These are phyloP conservation scores for Withania somnifera DNA, from an alignment of 305 asterid species.

Conservation along the genomic window DNA sequence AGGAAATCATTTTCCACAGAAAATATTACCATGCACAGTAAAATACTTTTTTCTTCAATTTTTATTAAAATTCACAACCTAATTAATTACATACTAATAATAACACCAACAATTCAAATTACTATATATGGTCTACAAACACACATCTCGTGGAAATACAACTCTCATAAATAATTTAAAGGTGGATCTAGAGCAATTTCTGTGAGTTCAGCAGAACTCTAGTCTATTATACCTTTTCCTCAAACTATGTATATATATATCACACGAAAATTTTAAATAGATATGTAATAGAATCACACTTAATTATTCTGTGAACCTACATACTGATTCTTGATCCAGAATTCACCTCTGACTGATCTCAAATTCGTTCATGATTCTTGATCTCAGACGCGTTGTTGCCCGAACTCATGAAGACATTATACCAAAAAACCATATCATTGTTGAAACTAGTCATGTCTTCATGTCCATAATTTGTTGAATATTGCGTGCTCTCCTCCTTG, in stretches of 20 bases:
- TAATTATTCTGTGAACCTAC: background rate
- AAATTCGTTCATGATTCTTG: background rate
- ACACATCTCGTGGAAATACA: background rate
- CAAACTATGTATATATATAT: background rate
- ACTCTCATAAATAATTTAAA: background rate
- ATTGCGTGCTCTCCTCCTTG: background rate
- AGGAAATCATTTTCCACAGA: background rate
- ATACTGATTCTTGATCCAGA: background rate
- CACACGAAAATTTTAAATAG: background rate
- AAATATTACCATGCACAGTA: background rate
- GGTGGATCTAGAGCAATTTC: background rate
- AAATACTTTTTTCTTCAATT: background rate
- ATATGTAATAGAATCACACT: background rate
- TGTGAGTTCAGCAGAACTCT: background rate
- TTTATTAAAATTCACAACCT: background rate
- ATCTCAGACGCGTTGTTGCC: background rate
- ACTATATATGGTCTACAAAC: background rate
- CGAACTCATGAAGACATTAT: constrained; percentile 11
- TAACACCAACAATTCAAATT: background rate
- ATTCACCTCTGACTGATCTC: background rate
- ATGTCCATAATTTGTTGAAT: background rate
- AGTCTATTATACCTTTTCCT: background rate
- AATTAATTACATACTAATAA: background rate
- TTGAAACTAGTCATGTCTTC: background rate
- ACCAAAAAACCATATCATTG: constrained; percentile 26